These are phyloP conservation scores for Pichia eremophila DNA, from an alignment of 805 yeast genomes.

Conservation along the genomic window DNA sequence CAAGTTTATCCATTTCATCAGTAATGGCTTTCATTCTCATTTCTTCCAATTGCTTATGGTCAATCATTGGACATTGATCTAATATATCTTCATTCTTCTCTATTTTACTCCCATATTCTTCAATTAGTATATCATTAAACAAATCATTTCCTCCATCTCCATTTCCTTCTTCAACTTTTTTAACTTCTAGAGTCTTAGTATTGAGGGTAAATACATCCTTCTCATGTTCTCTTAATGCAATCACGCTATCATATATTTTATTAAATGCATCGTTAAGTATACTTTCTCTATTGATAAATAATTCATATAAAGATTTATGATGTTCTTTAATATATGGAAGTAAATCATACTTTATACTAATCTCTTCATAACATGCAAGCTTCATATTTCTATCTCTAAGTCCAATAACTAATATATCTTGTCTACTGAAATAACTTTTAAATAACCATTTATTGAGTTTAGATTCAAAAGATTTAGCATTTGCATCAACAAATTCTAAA, in stretches of 20 bases:
- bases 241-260: background rate
- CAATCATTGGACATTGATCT: background rate
- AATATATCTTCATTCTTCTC: background rate
- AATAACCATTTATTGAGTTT: slow-evolving; percentile 6
- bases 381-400: slow-evolving; percentile 2
- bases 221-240: background rate
- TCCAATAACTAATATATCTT: slow-evolving; percentile 10
- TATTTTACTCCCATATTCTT: background rate
- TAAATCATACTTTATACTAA: slow-evolving; percentile 3
- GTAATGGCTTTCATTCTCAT: background rate
- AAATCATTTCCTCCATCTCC: background rate
- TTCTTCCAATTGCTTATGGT: background rate
- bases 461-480: background rate
- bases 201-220: background rate
- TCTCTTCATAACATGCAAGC: slow-evolving; percentile 2
- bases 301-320: background rate
- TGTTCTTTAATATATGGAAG: slow-evolving; percentile 6
- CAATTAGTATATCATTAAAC: background rate
- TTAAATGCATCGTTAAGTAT: background rate
- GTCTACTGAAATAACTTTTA: slow-evolving; percentile 11
- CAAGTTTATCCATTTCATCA: too few relatives aligned
- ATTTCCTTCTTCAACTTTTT: too few relatives aligned
- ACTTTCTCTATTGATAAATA: background rate
- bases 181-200: background rate
- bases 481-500: background rate